Percentiles rank a stretch among this genome's conserved stretches.
Evolutionary conservation across 106 monocot species (phyloP).

Genomic region (Dactylorhiza incarnata): DNA sequence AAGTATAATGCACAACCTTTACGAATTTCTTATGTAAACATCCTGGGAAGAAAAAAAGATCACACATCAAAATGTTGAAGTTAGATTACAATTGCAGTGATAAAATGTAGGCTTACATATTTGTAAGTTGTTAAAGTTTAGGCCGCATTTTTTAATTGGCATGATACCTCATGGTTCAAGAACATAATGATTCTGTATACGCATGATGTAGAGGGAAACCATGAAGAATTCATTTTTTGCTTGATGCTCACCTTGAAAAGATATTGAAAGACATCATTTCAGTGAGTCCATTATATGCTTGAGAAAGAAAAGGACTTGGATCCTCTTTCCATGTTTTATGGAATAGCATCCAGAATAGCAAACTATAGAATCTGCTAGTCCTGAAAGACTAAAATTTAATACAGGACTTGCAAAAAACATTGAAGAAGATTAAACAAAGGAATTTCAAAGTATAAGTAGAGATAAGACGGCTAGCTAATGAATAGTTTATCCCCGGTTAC

Average conservation of each 20-base stretch:
- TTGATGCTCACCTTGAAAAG: not conserved
- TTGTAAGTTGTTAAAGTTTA: not conserved
- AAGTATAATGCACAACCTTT: not conserved
- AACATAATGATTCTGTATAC: not conserved
- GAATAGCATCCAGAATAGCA: not conserved
- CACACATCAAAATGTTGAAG: not conserved
- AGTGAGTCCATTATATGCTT: not conserved
- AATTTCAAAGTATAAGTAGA: not conserved
- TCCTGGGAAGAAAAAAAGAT: not conserved
- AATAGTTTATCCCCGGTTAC: not conserved
- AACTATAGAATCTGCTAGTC: not conserved
- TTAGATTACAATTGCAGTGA: not conserved
- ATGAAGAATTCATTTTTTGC: not conserved
- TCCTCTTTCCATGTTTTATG: not conserved
- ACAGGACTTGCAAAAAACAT: not conserved
- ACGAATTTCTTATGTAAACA: not conserved
- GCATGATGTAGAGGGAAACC: not conserved
- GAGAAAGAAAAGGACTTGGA: not conserved
- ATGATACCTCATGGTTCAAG: not conserved
- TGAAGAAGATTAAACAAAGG: not conserved
- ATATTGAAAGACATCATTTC: not conserved
- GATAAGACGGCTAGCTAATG: not conserved
- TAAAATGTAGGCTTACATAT: not conserved
- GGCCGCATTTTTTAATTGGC: not conserved
- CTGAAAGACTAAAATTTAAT: not conserved